Evolutionary conservation across 2,329 filamentous ascomycete genomes (phyloP), one percentile per base, ranked within the genome.

Genomic region (Cyclaneusma minus): DNA sequence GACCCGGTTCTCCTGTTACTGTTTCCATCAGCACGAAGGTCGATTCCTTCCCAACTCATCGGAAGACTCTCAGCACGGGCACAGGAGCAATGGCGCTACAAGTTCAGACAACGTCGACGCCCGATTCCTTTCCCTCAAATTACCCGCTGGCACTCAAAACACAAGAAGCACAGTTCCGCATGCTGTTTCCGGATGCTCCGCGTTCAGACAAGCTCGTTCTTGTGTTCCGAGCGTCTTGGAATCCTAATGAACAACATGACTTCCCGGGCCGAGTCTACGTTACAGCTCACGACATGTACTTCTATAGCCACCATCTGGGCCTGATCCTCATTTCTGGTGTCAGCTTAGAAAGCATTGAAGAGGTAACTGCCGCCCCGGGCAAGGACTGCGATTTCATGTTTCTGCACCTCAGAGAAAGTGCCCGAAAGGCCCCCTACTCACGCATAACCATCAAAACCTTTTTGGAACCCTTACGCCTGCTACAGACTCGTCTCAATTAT

Each of bases 271-370:
- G 89, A 28, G 73, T 92, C 13, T 98, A 91, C 48, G 74, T 93
- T 32, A 95, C 87, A 1, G 64, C 76, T 0, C 73, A 77, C 34
- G 79, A 85, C 36, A 73, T 98, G 48, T 95, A 92, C 50, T 95
- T 98, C 46, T 98, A 94, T 52, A 91, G 85, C 41, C 80, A 95
- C 44, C 81, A 94, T 45, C 73, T 94, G 48, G 89, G 89, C 5
- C 64, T 98, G 5, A 78, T 95, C 1, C 63, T 93, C 18, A 80
- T 87, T 1, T 87, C 84, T 26, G 69, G 69, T 10, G 69, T 91
- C 26, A 71, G 65, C 29, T 60, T 98, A 30, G 66, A 74, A 29
- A 72, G 32, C 16, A 82, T 98, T 30, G 71, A 72, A 6, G 89
- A 95, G 50, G 82, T 95, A 21, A 94, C 83, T 13, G 81, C 81